These are phyloP conservation scores for Biancaea sappan DNA, from an alignment of 306 rosid species.

Conservation along the genomic window DNA sequence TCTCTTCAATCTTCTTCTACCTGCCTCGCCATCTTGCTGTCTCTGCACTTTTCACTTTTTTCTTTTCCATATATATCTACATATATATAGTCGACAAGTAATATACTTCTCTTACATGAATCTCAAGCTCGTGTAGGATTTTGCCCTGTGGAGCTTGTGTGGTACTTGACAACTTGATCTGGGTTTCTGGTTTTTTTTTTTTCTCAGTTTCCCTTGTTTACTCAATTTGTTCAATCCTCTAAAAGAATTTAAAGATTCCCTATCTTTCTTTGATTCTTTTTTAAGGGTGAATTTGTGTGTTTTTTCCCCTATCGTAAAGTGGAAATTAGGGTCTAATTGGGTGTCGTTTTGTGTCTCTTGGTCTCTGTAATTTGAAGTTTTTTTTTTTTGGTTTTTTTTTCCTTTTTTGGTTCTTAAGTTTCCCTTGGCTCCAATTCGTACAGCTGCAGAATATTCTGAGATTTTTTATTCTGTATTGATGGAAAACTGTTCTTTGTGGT, in stretches of 20 bases:
- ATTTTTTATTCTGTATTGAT: constrained; percentile 10
- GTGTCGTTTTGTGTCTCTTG: background rate
- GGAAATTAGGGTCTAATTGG: background rate
- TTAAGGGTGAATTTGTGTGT: constrained; percentile 28
- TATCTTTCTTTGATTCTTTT: constrained; percentile 21
- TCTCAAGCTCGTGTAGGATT: constrained; percentile 21
- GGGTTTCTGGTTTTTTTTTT: constrained; percentile 22
- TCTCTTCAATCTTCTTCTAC: background rate
- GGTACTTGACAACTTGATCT: constrained; percentile 29
- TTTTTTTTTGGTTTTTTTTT: too few relatives aligned
- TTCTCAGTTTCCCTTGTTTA: constrained; percentile 33
- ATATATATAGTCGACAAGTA: background rate
- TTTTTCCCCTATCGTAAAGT: background rate
- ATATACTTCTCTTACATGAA: constrained; percentile 1
- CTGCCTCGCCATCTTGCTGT: background rate
- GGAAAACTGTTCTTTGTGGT: constrained; percentile 26
- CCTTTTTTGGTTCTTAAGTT: constrained; percentile 15
- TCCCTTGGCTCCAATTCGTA: constrained; percentile 22
- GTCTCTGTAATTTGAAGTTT: constrained; percentile 16
- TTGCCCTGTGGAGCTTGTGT: constrained; percentile 16
- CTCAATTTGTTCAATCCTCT: constrained; percentile 21
- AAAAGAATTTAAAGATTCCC: constrained; percentile 12
- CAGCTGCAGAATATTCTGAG: constrained; percentile 6
- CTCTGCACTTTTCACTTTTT: background rate
- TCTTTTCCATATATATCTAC: background rate